Conservation (phyloP, 257 asterid species). For the Thymus quinquecostatus region DNA sequence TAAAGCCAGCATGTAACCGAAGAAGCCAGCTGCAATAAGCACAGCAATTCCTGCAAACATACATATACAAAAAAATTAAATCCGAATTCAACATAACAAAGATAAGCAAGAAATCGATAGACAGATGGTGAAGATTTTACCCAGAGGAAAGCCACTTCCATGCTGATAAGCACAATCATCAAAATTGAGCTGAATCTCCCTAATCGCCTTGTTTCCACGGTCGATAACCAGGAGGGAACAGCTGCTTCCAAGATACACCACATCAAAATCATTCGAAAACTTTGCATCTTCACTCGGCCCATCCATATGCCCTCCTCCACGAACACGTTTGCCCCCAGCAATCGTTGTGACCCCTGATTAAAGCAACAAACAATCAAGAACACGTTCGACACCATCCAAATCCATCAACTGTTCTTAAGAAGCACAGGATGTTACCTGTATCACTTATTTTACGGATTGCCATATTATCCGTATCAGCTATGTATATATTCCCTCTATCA, state of each 20-base stretch:
- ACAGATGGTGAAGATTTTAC: constrained; percentile 39
- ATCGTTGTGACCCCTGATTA: constrained; percentile 84
- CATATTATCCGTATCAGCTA: constrained; percentile 92
- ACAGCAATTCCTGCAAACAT: constrained; percentile 71
- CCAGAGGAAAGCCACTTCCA: constrained; percentile 87
- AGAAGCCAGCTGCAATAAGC: constrained; percentile 86
- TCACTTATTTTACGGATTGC: constrained; percentile 91
- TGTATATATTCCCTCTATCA: constrained; percentile 81
- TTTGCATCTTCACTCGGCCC: constrained; percentile 99
- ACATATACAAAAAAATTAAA: background rate
- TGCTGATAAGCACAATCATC: constrained; percentile 99
- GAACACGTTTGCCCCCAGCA: constrained; percentile 93
- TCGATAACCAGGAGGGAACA: constrained; percentile 97
- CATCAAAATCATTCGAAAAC: constrained; percentile 91
- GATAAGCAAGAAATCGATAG: background rate
- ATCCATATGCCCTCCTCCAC: constrained; percentile 89
- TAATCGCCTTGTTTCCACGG: constrained; percentile 88
- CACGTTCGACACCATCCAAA: background rate
- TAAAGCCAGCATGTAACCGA: constrained; percentile 92
- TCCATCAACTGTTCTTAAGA: background rate
- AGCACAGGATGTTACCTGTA: constrained; percentile 51
- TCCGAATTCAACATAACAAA: background rate
- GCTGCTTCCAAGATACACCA: constrained; percentile 91
- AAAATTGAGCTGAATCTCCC: constrained; percentile 91
- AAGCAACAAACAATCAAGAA: background rate